Percentiles rank a stretch among this genome's conserved stretches.
Evolutionary conservation across 1,284 basidiomycete genomes (phyloP).

Genomic region (Singerocomus inundabilis): DNA sequence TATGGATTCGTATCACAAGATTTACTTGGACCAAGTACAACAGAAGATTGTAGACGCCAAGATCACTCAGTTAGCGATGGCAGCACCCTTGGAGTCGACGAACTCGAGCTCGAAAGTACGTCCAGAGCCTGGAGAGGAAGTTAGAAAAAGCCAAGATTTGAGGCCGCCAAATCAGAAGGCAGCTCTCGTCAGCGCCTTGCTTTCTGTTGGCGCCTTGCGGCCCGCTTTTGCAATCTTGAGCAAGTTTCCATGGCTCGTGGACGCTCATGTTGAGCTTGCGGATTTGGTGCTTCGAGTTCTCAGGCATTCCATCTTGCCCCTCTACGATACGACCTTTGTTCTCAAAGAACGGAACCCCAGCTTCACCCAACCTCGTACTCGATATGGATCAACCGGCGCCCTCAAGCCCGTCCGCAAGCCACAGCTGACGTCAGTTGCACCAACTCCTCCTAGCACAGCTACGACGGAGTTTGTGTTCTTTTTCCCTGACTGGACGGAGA

Average conservation of each 20-base stretch:
- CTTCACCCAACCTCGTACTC: slow-evolving; percentile 59
- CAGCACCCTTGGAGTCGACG: slow-evolving; percentile 78
- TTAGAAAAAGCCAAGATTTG: slow-evolving; percentile 43
- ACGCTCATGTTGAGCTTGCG: slow-evolving; percentile 79
- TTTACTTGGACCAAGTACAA: slow-evolving; percentile 68
- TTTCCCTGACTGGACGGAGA: slow-evolving; percentile 79
- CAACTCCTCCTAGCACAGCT: slow-evolving; percentile 72
- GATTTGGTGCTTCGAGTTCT: slow-evolving; percentile 80
- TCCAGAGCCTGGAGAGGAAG: slow-evolving; percentile 38
- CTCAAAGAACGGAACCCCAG: slow-evolving; percentile 56
- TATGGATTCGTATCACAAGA: slow-evolving; percentile 66
- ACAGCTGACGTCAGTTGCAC: slow-evolving; percentile 66
- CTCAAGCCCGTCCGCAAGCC: slow-evolving; percentile 56
- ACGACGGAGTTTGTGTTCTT: slow-evolving; percentile 82
- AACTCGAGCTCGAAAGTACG: slow-evolving; percentile 39
- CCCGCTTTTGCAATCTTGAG: slow-evolving; percentile 79
- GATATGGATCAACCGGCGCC: slow-evolving; percentile 58
- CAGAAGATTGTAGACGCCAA: slow-evolving; percentile 66
- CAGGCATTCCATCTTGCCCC: slow-evolving; percentile 60
- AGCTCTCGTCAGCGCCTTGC: slow-evolving; percentile 76
- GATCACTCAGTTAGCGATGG: slow-evolving; percentile 83
- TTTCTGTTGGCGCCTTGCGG: slow-evolving; percentile 82
- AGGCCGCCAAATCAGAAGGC: slow-evolving; percentile 80
- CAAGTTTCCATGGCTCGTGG: slow-evolving; percentile 84
- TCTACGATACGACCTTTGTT: slow-evolving; percentile 60